Evolutionary conservation across 2,329 filamentous ascomycete species (phyloP), one percentile per base, ranked within the genome.

Genomic region (Neonectria neomacrospora): DNA sequence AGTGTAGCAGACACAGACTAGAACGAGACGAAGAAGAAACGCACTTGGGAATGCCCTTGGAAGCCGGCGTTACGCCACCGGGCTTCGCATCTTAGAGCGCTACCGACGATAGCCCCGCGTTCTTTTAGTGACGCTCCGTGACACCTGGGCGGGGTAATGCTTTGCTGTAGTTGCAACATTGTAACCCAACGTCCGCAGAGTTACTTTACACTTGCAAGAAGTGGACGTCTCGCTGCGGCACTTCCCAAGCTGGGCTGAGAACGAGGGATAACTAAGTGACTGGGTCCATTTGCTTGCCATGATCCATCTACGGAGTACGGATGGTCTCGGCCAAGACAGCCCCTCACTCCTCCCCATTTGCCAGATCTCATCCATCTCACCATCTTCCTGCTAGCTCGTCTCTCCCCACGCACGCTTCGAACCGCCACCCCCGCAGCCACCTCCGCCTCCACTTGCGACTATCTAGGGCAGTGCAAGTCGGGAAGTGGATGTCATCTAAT

Each of bases 351-450:
- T 3, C 6, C 45, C 10, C 45, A 50, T 32, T 50, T 14, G 45
- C 11, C 26, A 30, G 11, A n/a, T n/a, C 26, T 50, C 45, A 7
- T 39, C 12, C 22, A n/a, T 50, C 42, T 9, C n/a, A n/a, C n/a
- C n/a, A n/a, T n/a, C n/a, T n/a, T n/a, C 20, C 14, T 28, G 20
- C n/a, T 50, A 50, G 47, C 28, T 50, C 28, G 5, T 45, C n/a
- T 50, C 47, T 26, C 47, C 47, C 22, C 26, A 14, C 14, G 30
- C 14, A 30, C n/a, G 20, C 42, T 28, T 28, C 42, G 12, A 32
- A 32, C 52, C 54, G 54, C 54, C 54, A 62, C 60, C 54, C 60
- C 59, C 54, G 45, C 45, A 48, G 26, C 26, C 20, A 5, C 26
- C 47, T n/a, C 47, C 47, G 54, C 54, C 53, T 41, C 41, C 37